Conservation (phyloP, 495 filamentous ascomycete species). For the Penicillium egyptiacum region DNA sequence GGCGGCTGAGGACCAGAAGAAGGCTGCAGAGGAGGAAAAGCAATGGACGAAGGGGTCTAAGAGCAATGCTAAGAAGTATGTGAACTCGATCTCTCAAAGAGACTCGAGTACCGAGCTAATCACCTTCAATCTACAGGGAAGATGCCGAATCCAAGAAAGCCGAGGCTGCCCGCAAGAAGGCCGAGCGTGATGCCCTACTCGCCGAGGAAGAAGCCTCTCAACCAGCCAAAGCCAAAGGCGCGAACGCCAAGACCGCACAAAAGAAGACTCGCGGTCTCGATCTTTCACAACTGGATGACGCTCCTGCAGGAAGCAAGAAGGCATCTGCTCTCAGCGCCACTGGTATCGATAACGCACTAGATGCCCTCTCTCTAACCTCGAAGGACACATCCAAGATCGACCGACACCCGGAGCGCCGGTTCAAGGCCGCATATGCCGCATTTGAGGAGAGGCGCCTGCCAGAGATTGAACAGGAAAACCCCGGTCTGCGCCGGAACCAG, state of each 20-base stretch:
- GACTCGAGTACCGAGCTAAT: conserved; percentile 18
- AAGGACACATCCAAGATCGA: conserved; percentile 66
- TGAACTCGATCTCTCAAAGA: conserved; percentile 10
- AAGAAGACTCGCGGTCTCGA: conserved; percentile 71
- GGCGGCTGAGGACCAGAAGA: conserved; percentile 67
- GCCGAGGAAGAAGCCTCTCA: conserved; percentile 74
- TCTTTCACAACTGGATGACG: conserved; percentile 65
- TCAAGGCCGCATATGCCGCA: conserved; percentile 82
- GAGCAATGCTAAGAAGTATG: conserved; percentile 79
- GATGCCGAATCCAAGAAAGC: conserved; percentile 82
- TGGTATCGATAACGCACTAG: conserved; percentile 88
- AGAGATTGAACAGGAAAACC: conserved; percentile 80
- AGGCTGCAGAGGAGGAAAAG: conserved; percentile 64
- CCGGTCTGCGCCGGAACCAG: conserved; percentile 76
- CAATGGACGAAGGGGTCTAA: conserved; percentile 88
- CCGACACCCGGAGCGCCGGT: conserved; percentile 79
- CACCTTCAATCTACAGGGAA: conserved; percentile 54
- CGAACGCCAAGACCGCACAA: conserved; percentile 58
- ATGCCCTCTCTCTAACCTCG: conserved; percentile 69
- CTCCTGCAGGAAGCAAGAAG: conserved; percentile 40
- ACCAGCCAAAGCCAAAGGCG: conserved; percentile 57
- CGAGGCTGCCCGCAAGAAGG: conserved; percentile 83
- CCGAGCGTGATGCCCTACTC: conserved; percentile 79
- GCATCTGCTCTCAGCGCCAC: conserved; percentile 65
- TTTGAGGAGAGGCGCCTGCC: conserved; percentile 81